These are phyloP conservation scores for Trichosporon sp. DNA, from an alignment of 1,284 basidiomycete species.

Conservation along the genomic window DNA sequence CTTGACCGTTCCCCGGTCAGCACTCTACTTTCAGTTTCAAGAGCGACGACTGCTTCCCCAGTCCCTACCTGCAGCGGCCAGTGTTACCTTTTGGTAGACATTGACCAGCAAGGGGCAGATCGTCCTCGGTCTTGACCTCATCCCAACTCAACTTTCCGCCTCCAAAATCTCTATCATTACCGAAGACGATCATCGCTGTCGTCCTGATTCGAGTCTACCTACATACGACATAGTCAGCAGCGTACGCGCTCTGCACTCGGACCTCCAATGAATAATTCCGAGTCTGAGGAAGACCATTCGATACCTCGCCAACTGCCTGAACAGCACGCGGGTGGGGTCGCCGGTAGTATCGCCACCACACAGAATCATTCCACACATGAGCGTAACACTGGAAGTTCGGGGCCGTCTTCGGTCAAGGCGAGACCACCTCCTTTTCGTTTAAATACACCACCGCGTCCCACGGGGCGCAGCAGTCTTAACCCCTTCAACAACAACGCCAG, in stretches of 20 bases:
- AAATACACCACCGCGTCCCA: not conserved
- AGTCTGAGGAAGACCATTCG: not conserved
- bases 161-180: too few relatives aligned
- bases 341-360: not conserved
- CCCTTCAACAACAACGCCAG: not conserved
- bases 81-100: not conserved
- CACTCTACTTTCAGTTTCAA: not conserved
- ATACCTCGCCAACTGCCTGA: not conserved
- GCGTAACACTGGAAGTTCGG: not conserved
- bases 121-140: not conserved
- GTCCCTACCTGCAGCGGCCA: not conserved
- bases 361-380: not conserved
- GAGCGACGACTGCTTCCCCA: not conserved
- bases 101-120: not conserved
- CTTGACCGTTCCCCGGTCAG: not conserved
- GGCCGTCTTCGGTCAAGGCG: not conserved
- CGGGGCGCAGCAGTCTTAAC: not conserved
- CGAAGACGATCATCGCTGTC: not conserved
- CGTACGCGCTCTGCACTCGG: not conserved
- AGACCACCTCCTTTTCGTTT: not conserved
- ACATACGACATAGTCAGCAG: not conserved
- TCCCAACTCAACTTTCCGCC: not conserved
- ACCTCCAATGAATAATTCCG: not conserved
- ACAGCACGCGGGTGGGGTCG: not conserved
- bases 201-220: not conserved